Percentiles rank a stretch among this genome's conserved stretches.
phyloP scores from a whole-genome alignment of 768 basidiomycete species.

The Trichaptum fuscoviolaceum region DNA sequence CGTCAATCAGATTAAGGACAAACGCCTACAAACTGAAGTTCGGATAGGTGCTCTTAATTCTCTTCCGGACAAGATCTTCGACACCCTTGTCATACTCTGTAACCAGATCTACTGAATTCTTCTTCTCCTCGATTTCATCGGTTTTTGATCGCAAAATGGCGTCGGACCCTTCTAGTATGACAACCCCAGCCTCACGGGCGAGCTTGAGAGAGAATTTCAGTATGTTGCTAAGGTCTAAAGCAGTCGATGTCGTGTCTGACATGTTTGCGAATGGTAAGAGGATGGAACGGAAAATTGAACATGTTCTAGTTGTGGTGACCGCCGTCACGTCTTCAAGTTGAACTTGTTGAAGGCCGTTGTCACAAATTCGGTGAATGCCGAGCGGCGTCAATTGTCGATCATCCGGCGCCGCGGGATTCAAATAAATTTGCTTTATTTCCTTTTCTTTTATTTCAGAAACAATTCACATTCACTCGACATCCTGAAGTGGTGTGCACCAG shows the following conservation, averaged over 20 bases:
- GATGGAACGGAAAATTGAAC: no score
- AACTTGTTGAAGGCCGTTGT: no score
- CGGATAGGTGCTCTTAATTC: constrained; percentile 64
- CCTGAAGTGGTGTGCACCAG: neutral
- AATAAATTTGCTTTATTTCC: neutral
- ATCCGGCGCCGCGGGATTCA: neutral
- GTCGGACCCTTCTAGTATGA: constrained; percentile 73
- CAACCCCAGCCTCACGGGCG: constrained; percentile 65
- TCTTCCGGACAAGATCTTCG: constrained; percentile 74
- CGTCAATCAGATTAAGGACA: neutral
- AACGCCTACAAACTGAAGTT: constrained; percentile 72
- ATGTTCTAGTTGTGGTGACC: no score
- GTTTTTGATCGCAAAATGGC: constrained; percentile 58
- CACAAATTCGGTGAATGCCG: no score
- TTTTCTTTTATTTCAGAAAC: no score
- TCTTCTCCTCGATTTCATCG: constrained; percentile 68
- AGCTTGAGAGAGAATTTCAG: constrained; percentile 66
- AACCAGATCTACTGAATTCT: constrained; percentile 91
- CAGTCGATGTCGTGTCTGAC: constrained; percentile 22
- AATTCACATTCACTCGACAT: neutral
- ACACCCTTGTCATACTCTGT: constrained; percentile 93
- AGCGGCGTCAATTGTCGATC: no score
- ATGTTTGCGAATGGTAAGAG: constrained; percentile 11
- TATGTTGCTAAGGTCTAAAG: constrained; percentile 50
- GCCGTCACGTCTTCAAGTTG: neutral